Conservation (phyloP, 2,329 filamentous ascomycete genomes). For the Pseudophaeomoniella oleicola region DNA sequence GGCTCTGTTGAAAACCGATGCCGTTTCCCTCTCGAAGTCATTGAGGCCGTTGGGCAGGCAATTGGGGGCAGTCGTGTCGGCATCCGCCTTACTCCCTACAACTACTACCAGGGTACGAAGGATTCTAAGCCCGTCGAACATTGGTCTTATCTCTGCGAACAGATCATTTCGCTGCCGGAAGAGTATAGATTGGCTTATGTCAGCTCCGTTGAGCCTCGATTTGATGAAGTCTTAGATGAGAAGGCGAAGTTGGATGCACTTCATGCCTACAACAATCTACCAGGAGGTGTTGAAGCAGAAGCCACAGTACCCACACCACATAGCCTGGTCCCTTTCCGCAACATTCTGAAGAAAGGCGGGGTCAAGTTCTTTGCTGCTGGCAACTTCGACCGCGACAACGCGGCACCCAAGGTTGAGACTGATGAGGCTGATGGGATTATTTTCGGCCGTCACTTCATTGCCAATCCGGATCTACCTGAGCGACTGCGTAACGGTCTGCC, state of each 20-base stretch:
- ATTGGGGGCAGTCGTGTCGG: constrained; percentile 34
- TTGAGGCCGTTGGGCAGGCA: constrained; percentile 33
- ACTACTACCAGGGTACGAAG: constrained; percentile 40
- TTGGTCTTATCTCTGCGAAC: constrained; percentile 30
- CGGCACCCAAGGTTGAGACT: constrained; percentile 9
- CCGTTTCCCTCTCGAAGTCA: constrained; percentile 37
- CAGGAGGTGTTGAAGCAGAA: constrained; percentile 4
- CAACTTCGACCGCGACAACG: constrained; percentile 26
- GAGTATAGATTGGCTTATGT: constrained; percentile 26
- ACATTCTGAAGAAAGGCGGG: constrained; percentile 22
- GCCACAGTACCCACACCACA: constrained; percentile 13
- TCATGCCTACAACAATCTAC: constrained; percentile 4
- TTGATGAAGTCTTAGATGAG: constrained; percentile 32
- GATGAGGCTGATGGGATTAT: not conserved
- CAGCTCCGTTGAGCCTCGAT: constrained; percentile 34
- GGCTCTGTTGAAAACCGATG: constrained; percentile 35
- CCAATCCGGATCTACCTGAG: constrained; percentile 32
- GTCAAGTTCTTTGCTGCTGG: constrained; percentile 35
- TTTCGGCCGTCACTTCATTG: constrained; percentile 24
- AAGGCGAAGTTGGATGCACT: constrained; percentile 27
- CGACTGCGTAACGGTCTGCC: constrained; percentile 22
- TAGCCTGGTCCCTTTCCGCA: constrained; percentile 26
- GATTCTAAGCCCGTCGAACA: constrained; percentile 29
- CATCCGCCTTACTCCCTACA: constrained; percentile 46
- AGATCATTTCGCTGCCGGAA: constrained; percentile 22